A percentile compares a stretch with the other conserved stretches of the same genome.
These are phyloP conservation scores for Trypanosoma congolense DNA, from an alignment of 208 protist genomes.

Conservation along the genomic window DNA sequence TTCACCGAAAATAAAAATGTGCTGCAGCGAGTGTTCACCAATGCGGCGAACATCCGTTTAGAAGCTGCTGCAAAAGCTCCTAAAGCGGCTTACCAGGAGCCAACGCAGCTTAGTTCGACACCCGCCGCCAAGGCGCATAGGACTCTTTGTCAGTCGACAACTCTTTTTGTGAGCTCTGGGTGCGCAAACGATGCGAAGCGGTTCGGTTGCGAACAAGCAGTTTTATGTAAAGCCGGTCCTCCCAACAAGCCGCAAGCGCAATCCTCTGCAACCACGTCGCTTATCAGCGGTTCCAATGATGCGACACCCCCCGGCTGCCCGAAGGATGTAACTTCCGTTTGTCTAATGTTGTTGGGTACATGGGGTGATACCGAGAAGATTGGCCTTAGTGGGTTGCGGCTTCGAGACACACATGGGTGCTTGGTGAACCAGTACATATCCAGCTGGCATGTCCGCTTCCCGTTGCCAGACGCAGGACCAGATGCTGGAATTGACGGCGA, in stretches of 20 bases:
- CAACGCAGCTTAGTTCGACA: not conserved
- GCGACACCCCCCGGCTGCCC: slow-evolving; percentile 20
- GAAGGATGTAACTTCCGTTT: slow-evolving; percentile 33
- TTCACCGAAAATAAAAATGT: slow-evolving; percentile 46
- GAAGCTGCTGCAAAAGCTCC: not conserved
- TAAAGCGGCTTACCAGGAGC: not conserved
- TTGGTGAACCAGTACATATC: slow-evolving; percentile 24
- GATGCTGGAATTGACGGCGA: not conserved
- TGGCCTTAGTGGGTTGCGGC: slow-evolving; percentile 53
- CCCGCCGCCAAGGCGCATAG: not conserved
- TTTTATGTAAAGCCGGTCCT: not conserved
- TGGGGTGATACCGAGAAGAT: slow-evolving; percentile 57
- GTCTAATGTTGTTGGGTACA: slow-evolving; percentile 54
- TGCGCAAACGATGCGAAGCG: slow-evolving; percentile 4
- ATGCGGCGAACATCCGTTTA: not conserved
- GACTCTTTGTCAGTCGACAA: not conserved
- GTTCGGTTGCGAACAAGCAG: slow-evolving; percentile 12
- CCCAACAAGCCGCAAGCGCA: not conserved
- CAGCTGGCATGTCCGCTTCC: slow-evolving; percentile 41
- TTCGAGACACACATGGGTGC: slow-evolving; percentile 44
- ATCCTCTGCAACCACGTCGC: not conserved
- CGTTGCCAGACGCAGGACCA: slow-evolving; percentile 5
- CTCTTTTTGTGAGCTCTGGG: slow-evolving; percentile 8
- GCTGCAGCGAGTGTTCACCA: slow-evolving; percentile 18
- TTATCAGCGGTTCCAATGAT: slow-evolving; percentile 5